Conservation (phyloP, 257 asterid species). For the Solanum paucissectum region DNA sequence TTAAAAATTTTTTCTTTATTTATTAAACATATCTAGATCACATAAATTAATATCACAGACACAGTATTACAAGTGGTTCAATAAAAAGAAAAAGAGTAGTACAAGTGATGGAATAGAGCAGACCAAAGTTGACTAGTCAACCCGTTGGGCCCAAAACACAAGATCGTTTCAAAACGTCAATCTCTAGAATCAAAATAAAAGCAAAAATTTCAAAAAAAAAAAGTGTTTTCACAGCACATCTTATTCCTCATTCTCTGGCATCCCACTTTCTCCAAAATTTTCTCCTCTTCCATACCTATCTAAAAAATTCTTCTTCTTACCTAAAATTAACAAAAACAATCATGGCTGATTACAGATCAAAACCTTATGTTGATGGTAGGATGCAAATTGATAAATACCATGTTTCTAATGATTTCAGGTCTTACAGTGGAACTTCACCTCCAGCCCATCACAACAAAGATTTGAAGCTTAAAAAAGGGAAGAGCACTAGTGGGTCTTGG, state of each 20-base stretch:
- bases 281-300: slow-evolving; percentile 6
- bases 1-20: too few species aligned
- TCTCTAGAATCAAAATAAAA: background rate
- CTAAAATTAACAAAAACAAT: background rate
- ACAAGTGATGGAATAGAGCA: background rate
- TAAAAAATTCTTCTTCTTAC: background rate
- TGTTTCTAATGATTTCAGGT: slow-evolving; percentile 39
- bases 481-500: slow-evolving; percentile 40
- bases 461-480: slow-evolving; percentile 45
- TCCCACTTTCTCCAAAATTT: slow-evolving; percentile 13
- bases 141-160: background rate
- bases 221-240: background rate
- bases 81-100: background rate
- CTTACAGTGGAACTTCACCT: slow-evolving; percentile 31
- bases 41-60: too few species aligned
- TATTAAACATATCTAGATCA: too few species aligned
- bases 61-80: background rate
- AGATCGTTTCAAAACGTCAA: background rate
- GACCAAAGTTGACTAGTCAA: background rate
- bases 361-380: slow-evolving; percentile 16
- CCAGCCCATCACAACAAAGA: slow-evolving; percentile 12
- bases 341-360: slow-evolving; percentile 27
- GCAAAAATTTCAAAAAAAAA: background rate
- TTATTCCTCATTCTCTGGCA: background rate
- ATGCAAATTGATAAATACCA: slow-evolving; percentile 17